Evolutionary conservation across 2,329 filamentous ascomycete species (phyloP).

Genomic region (Colletotrichum cuscutae): DNA sequence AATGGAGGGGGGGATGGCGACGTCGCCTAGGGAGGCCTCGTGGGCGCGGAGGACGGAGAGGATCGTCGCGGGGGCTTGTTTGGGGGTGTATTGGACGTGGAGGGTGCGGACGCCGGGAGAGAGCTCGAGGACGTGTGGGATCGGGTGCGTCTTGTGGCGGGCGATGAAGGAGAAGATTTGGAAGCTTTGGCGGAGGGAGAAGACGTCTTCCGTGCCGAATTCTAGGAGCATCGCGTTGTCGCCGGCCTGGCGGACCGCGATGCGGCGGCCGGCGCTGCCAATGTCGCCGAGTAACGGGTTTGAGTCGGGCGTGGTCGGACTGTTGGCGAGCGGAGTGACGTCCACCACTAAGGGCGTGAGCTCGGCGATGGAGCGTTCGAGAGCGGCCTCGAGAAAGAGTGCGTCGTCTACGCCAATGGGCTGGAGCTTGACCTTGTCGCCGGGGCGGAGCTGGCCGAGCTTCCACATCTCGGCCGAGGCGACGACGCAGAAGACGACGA

Average conservation of each 20-base stretch:
- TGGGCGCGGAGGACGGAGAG: slow-evolving; percentile 38
- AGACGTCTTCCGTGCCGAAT: slow-evolving; percentile 42
- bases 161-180: slow-evolving; percentile 47
- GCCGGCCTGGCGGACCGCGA: slow-evolving; percentile 45
- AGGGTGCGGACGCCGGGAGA: slow-evolving; percentile 48
- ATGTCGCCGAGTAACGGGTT: slow-evolving; percentile 34
- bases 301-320: not conserved
- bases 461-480: slow-evolving; percentile 53
- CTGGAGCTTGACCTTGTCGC: slow-evolving; percentile 48
- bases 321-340: not conserved
- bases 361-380: slow-evolving; percentile 38
- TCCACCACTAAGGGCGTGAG: slow-evolving; percentile 22
- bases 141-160: slow-evolving; percentile 41
- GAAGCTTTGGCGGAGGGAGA: slow-evolving; percentile 46
- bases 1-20: slow-evolving; percentile 36
- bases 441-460: slow-evolving; percentile 51
- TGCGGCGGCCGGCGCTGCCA: slow-evolving; percentile 30
- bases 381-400: slow-evolving; percentile 37
- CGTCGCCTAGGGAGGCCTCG: slow-evolving; percentile 38
- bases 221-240: slow-evolving; percentile 48
- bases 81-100: slow-evolving; percentile 42
- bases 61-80: slow-evolving; percentile 36
- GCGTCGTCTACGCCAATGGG: slow-evolving; percentile 42
- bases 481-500: slow-evolving; percentile 51
- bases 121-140: slow-evolving; percentile 43